phyloP scores from a whole-genome alignment of 768 basidiomycete genomes.

The Vararia minispora region DNA sequence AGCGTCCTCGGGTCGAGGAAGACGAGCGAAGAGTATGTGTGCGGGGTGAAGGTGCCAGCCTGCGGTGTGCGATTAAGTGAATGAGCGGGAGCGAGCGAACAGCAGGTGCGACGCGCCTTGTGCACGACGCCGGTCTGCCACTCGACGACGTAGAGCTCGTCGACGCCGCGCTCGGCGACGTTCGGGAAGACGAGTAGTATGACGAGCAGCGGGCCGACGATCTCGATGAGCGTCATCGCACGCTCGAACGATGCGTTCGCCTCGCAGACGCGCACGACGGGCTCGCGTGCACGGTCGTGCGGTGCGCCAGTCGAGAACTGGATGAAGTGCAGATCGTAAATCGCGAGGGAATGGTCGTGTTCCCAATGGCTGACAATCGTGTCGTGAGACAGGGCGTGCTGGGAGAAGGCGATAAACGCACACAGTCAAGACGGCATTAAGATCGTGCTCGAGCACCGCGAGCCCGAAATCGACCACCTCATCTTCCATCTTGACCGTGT shows the following conservation, averaged over 20 bases:
- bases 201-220: conserved; percentile 11
- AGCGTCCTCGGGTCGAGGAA: conserved; percentile 17
- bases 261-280: conserved; percentile 7
- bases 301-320: conserved; percentile 10
- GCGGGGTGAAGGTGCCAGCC: conserved; percentile 8
- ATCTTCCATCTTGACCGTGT: neutral
- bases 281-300: conserved; percentile 8
- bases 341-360: neutral
- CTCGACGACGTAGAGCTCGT: conserved; percentile 15
- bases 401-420: neutral
- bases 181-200: conserved; percentile 9
- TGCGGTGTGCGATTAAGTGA: neutral
- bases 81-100: neutral
- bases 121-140: conserved; percentile 19
- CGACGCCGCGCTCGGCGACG: conserved; percentile 2
- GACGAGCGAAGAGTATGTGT: conserved; percentile 17
- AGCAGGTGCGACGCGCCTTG: conserved; percentile 12
- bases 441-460: conserved; percentile 11
- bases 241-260: conserved; percentile 3
- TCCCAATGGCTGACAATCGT: conserved; percentile 1
- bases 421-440: conserved; percentile 9
- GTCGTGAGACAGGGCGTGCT: neutral
- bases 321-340: conserved; percentile 9
- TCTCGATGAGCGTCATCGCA: conserved; percentile 9
- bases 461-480: conserved; percentile 11